Evolutionary conservation across 257 asterid species (phyloP), one percentile per base, ranked within the genome.

Genomic region (Scutellaria galericulata): DNA sequence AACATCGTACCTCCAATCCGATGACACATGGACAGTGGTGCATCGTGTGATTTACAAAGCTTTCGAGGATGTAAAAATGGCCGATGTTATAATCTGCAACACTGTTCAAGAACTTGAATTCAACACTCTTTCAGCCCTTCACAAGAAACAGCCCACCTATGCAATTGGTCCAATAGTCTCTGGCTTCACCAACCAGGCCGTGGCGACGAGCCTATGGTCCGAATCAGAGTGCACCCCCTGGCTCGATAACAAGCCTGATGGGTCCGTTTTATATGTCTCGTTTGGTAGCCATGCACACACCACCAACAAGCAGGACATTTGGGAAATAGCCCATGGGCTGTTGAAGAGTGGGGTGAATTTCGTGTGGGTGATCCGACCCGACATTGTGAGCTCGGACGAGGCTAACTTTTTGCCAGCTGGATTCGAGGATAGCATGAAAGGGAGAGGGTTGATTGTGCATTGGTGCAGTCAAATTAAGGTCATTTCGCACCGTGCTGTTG

Each of bases 211-310:
- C 65, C 68, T 90, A 9, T 85, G 91, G 93, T 86, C 88, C 6
- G 96, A 90, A 74, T 84, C 92, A 1, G 93, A 90, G 59, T 86
- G 91, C 83, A 81, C 84, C 10, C 84, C 83, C 1, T 90, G 96
- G 96, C 92, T 90, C 54, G 70, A 85, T 69, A 24, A 7, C 24
- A 85, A 84, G 84, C 90, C 90, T 14, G 9, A 73, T 4, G 77
- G 87, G 5, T 85, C 97, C 18, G 93, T 88, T 44, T 27, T 88
- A 15, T 90, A 88, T 56, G 89, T 90, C 42, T 90, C 97, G 0
- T 90, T 90, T 35, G 97, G 97, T 0, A 88, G 97, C 76, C 87
- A 85, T 27, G 91, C 96, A 2, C 91, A 84, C 72, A 81, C 88
- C 20, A 84, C 87, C 3, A 84, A 82, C 20, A 84, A 83, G 70